A percentile compares a stretch with the other conserved stretches of the same genome.
These are phyloP conservation scores for Viola pubescens DNA, from an alignment of 441 rosid genomes.

Conservation along the genomic window DNA sequence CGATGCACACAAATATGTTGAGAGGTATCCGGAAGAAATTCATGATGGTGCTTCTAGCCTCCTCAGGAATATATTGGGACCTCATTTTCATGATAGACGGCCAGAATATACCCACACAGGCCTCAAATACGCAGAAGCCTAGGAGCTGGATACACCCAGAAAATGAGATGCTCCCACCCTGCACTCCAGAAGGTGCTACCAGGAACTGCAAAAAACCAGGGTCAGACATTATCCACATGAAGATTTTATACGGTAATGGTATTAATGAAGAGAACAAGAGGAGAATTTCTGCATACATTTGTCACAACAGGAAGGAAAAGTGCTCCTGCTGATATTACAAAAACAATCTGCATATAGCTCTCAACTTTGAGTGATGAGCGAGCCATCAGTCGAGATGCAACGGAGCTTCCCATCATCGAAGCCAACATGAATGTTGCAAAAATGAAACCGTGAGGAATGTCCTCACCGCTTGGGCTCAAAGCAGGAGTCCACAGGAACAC, in stretches of 20 bases:
- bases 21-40: slow-evolving; percentile 95
- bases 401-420: slow-evolving; percentile 95
- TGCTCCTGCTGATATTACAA: slow-evolving; percentile 67
- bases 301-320: slow-evolving; percentile 86
- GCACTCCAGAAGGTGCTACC: slow-evolving; percentile 64
- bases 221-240: not conserved
- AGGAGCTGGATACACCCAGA: slow-evolving; percentile 74
- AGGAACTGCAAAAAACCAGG: slow-evolving; percentile 45
- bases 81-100: slow-evolving; percentile 99
- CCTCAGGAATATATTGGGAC: slow-evolving; percentile 96
- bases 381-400: slow-evolving; percentile 87
- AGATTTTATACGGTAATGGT: not conserved
- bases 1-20: slow-evolving; percentile 85
- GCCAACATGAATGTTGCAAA: slow-evolving; percentile 97
- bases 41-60: slow-evolving; percentile 99
- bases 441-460: slow-evolving; percentile 96
- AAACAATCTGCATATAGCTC: slow-evolving; percentile 96
- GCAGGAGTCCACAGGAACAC: slow-evolving; percentile 99
- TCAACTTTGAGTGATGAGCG: slow-evolving; percentile 67
- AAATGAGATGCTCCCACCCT: slow-evolving; percentile 74
- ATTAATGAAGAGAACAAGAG: slow-evolving; percentile 1
- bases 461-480: slow-evolving; percentile 85
- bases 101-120: slow-evolving; percentile 95
- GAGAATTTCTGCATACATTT: slow-evolving; percentile 40
- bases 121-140: slow-evolving; percentile 92